These are phyloP conservation scores for Pyrrhoderma noxium DNA, from an alignment of 1,284 basidiomycete genomes.

Conservation along the genomic window DNA sequence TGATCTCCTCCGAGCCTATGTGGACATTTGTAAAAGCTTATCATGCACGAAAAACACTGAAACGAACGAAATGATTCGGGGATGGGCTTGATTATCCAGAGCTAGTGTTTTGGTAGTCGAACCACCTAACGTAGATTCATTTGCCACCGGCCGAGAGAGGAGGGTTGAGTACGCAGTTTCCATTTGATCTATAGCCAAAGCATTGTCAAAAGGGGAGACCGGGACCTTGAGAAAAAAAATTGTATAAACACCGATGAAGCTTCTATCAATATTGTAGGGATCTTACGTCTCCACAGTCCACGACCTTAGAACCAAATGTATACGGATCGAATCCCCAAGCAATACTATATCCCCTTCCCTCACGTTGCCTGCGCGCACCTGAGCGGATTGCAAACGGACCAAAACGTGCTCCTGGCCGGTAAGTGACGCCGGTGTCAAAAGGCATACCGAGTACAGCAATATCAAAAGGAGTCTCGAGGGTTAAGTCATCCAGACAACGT, in stretches of 20 bases:
- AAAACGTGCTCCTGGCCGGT: conserved; percentile 72
- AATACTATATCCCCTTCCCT: conserved; percentile 51
- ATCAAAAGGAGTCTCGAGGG: conserved; percentile 40
- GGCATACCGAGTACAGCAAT: conserved; percentile 76
- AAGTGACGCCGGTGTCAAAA: conserved; percentile 69
- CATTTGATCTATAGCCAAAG: conserved; percentile 71
- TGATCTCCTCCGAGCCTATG: conserved; percentile 70
- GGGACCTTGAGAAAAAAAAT: conserved; percentile 44
- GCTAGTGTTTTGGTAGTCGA: conserved; percentile 31
- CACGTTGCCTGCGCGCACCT: conserved; percentile 61
- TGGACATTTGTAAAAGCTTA: background rate
- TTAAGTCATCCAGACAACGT: conserved; percentile 55
- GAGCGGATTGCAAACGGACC: conserved; percentile 77
- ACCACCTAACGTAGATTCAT: conserved; percentile 25
- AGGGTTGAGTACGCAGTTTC: conserved; percentile 70
- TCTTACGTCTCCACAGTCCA: conserved; percentile 76
- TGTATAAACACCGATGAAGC: background rate
- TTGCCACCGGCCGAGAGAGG: conserved; percentile 44
- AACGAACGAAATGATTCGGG: conserved; percentile 56
- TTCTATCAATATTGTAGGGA: background rate
- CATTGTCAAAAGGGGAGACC: conserved; percentile 65
- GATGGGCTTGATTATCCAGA: conserved; percentile 50
- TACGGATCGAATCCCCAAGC: conserved; percentile 68
- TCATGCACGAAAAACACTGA: background rate
- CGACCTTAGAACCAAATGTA: conserved; percentile 43